Base-by-base conservation (phyloP, 805 yeast species). In the Yamadazyma paraphyllophila region DNA sequence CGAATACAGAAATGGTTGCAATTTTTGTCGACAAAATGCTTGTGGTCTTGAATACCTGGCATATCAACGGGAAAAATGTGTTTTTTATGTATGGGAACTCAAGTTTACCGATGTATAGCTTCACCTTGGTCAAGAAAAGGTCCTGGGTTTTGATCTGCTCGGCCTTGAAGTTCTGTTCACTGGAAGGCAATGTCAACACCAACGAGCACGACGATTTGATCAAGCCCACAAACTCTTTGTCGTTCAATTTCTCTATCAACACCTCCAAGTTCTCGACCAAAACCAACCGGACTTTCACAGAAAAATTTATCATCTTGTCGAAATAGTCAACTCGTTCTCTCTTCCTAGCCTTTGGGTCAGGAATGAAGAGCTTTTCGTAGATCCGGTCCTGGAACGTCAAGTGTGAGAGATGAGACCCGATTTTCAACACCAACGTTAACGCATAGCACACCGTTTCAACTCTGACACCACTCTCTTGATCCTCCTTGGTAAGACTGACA, bases 21-120 rank as follows among this genome's bases (percentile, higher is more conserved):
- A 85, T 69, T 57, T 94, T 92, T 24, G 94, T 85, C 4, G 86
- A 81, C 29, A 91, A 70, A 25, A 94, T 81, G 0, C 91, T 88
- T 1, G 99, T 94, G 37, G 88, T 85, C 32, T 89, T 78, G 65
- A 92, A 94, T 7, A 88, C 76, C 37, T 74, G 76, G 37, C 88
- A 78, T 13, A 89, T 70, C 37, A 81, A 66, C 2, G 96, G 96
- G 60, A 87, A 80, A n/a, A 90, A 67, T 27, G 80, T 78, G 54
- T 81, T 83, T 54, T 92, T 89, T 46, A 90, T 74, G 14, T 82
- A 77, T 9, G 89, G 75, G 54, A 84, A 83, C 45, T 84, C 91
- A 39, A 83, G 67, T 38, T 76, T 69, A 7, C 65, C 73, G 2
- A 77, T 56, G 29, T 78, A 62, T 13, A 62, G 49, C 2, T 70